phyloP scores from a whole-genome alignment of 1,284 basidiomycete genomes.

The Peniophora sp. region DNA sequence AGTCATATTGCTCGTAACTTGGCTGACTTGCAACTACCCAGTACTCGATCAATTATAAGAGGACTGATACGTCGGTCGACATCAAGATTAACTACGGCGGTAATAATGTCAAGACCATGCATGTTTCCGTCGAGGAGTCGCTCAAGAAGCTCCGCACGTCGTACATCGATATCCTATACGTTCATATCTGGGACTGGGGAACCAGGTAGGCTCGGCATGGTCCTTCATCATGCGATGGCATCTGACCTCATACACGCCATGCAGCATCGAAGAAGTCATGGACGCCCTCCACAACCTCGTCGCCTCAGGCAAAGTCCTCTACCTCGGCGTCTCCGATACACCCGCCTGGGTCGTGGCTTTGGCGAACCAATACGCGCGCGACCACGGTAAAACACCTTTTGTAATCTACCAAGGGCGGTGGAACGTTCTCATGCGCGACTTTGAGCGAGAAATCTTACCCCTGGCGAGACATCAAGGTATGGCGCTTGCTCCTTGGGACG shows the following conservation, averaged over 20 bases:
- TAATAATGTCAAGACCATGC: slow-evolving; percentile 3
- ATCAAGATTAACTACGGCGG: neutral
- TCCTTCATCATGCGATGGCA: too few relatives aligned
- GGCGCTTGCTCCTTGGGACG: neutral
- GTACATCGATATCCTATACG: neutral
- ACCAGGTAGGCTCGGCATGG: too few relatives aligned
- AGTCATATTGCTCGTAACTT: too few relatives aligned
- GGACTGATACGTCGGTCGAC: neutral
- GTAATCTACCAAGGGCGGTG: slow-evolving; percentile 50
- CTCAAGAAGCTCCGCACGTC: neutral
- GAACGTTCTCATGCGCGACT: slow-evolving; percentile 39
- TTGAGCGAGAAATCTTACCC: slow-evolving; percentile 57
- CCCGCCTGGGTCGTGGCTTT: slow-evolving; percentile 49
- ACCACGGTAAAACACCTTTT: slow-evolving; percentile 41
- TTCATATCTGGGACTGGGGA: neutral
- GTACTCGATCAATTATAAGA: neutral
- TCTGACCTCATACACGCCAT: too few relatives aligned
- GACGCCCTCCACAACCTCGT: neutral
- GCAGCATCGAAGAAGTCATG: slow-evolving; percentile 16
- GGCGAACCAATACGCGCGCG: slow-evolving; percentile 46
- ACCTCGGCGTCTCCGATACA: slow-evolving; percentile 23
- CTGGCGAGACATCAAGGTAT: slow-evolving; percentile 31
- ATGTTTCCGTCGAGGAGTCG: slow-evolving; percentile 2
- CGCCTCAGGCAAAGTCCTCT: neutral
- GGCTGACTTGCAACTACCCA: too few relatives aligned